A percentile compares a stretch with the other conserved stretches of the same genome.
These are phyloP conservation scores for Rhodosporidiobolus odoratus DNA, from an alignment of 768 basidiomycete genomes.

Conservation along the genomic window DNA sequence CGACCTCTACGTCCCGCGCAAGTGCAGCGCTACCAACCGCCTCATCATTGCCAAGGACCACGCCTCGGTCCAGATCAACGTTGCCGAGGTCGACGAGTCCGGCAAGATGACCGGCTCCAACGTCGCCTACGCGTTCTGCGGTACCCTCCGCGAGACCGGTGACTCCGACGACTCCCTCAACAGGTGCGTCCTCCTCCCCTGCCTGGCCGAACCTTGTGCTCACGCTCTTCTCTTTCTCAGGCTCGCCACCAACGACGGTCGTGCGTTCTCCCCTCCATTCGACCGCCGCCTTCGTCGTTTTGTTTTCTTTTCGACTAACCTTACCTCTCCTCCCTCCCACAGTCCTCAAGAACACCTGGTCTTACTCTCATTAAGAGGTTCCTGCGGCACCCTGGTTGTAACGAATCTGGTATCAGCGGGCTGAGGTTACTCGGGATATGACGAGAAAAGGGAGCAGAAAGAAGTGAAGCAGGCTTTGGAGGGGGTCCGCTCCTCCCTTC, in stretches of 20 bases:
- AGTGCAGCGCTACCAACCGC: constrained; percentile 68
- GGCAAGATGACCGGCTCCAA: constrained; percentile 57
- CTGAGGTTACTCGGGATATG: neutral
- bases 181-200: constrained; percentile 44
- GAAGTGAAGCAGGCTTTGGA: neutral
- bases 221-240: constrained; percentile 42
- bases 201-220: neutral
- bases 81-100: constrained; percentile 86
- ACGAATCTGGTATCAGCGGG: neutral
- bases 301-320: neutral
- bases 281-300: constrained; percentile 39
- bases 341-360: constrained; percentile 97
- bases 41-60: constrained; percentile 99
- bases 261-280: constrained; percentile 56
- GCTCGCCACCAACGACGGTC: constrained; percentile 85
- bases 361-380: constrained; percentile 73
- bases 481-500: neutral
- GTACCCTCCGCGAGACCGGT: constrained; percentile 86
- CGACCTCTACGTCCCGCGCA: constrained; percentile 99
- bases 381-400: neutral
- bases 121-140: constrained; percentile 90
- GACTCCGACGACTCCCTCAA: constrained; percentile 96
- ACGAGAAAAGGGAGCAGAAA: neutral
- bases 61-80: constrained; percentile 92
- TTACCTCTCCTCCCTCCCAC: constrained; percentile 5